Base-by-base conservation (phyloP, 495 filamentous ascomycete genomes). In the Penicillium ucsense region DNA sequence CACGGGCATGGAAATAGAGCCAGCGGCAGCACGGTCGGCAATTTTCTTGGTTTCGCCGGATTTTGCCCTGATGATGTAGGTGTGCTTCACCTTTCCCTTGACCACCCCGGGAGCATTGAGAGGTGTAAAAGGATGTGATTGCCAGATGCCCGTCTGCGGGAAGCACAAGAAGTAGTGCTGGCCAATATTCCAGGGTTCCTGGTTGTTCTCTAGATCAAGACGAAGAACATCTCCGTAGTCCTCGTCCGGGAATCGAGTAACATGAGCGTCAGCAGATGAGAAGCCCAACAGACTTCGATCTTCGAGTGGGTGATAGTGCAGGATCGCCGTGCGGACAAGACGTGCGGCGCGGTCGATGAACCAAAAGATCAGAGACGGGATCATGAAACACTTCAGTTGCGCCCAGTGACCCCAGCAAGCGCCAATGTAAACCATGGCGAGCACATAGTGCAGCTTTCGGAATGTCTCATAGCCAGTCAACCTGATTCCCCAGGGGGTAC, bases 161-260 rank as follows among this genome's bases (percentile, higher is more conserved):
- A 86, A 85, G 52, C 71, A 76, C 30, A 85, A 62, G 49, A 78
- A 84, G 58, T 80, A 86, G 49, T 85, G 83, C 57, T 86, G 76
- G 6, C 82, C 82, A 28, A 80, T 59, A 20, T 64, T 62, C 80
- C 81, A 85, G 0, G 74, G 49, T 10, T 67, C 65, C 46, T 82
- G 79, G 8, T 61, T 65, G 36, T 82, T 74, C 0, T 66, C 56
- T 49, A 83, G 76, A 31, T 80, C 73, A 11, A 85, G 65, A 1
- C 80, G 60, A 2, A 82, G 63, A 3, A 83, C 66, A 38, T 78
- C 73, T 11, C 75, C 76, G 40, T 75, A 57, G 41, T 71, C 66
- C 1, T 46, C 52, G 47, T 82, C 76, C 3, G 55, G 53, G 58
- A 81, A 78, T 9, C 72, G 35, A 1, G 59, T 62, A 37, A 79